Evolutionary conservation across 2,329 filamentous ascomycete genomes (phyloP), one percentile per base, ranked within the genome.

Genomic region (Tolypocladium amazonense): DNA sequence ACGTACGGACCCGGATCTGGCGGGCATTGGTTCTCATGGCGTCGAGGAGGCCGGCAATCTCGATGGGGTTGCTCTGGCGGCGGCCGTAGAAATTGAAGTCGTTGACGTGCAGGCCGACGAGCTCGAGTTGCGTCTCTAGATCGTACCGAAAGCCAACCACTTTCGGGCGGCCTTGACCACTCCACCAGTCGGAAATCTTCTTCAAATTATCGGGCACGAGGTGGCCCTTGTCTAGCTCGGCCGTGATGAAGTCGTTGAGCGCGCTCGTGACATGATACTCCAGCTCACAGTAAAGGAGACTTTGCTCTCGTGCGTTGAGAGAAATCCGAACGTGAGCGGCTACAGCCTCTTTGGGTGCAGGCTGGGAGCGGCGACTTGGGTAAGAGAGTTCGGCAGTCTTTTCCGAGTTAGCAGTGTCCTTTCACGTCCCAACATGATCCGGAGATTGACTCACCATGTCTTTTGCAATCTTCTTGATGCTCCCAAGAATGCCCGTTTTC

Each of bases 131-230:
- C 0, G 82, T 84, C 71, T 85, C 82, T 2, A 85, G 68, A 61
- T 86, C 82, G 67, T 82, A 85, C 23, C 81, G 79, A 68, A 84
- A 85, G 15, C 80, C 79, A 27, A 82, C 70, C 11, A 85, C 81
- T 59, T 75, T 77, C 7, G 82, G 81, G 0, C 80, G 80, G 45
- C 82, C 82, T 62, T 78, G 77, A 52, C 76, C 72, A 30, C 73
- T 70, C 83, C 82, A 86, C 6, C 65, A 68, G 57, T 84, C 80
- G 2, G 77, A 75, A 9, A 83, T 70, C 61, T 75, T 78, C 64
- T 80, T 79, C 61, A 81, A 76, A 65, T 81, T 80, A 63, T 77
- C 75, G 0, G 77, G 71, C 7, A 80, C 73, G 6, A 85, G 72
- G 1, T 80, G 80, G n/a, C 81, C 82, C n/a, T 76, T 76, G 64